Evolutionary conservation across 768 basidiomycete genomes (phyloP), one percentile per base, ranked within the genome.

Genomic region (Hericium erinaceus): DNA sequence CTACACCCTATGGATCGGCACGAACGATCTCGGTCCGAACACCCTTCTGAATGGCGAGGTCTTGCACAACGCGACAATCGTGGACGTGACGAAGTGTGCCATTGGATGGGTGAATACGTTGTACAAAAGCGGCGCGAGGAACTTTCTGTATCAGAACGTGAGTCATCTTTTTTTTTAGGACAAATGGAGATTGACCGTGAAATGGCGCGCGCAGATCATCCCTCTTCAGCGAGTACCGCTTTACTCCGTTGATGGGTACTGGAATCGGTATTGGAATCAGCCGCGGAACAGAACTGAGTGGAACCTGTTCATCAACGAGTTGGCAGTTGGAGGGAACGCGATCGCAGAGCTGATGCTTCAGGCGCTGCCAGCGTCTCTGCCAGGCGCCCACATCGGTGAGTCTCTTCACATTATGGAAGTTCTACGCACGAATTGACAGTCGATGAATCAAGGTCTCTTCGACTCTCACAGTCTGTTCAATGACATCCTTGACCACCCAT

Each of bases 101-200:
- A 70, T 86, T 4, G 77, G 82, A 50, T 85, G 81, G 77, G 73
- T 87, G 28, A 79, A 75, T 59, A 70, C 71, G 1, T 64, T 87
- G 40, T 84, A 85, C 63, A 65, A 75, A 11, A 75, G 68, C 52
- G 85, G 85, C 5, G 84, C 82, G 3, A 73, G 84, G 48, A 84
- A 87, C 63, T 85, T 87, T 64, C 66, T 87, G 52, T 82, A 87
- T 72, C 82, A 84, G 60, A 86, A 85, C 61, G 85, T 84, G 59
- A 68, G 80, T 64, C 13, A 41, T 16, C 1, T 24, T 7, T 22
- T 44, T 20, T 3, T 3, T 16, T 3, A 9, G 3, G 16, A 16
- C 3, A 15, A 4, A 49, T 41, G 20, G 39, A 28, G 56, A 37
- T 8, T 28, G 38, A 55, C 5, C 11, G 24, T 1, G 16, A 13